Conservation (phyloP, 2,329 filamentous ascomycete genomes). For the Parastagonospora avenae region DNA sequence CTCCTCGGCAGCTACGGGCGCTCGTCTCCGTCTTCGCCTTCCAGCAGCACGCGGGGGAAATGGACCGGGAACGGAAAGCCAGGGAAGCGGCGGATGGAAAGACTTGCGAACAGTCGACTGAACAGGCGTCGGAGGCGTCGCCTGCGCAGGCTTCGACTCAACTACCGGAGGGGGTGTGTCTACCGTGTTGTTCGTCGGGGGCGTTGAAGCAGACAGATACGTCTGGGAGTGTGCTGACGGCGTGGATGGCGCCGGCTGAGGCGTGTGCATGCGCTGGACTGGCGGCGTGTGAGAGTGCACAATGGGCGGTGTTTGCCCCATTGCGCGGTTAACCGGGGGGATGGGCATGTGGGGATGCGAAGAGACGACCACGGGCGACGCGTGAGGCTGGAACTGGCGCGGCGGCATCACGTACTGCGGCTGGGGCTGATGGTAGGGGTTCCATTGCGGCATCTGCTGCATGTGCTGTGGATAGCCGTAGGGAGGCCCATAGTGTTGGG, state of each 20-base stretch:
- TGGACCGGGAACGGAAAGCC: constrained; percentile 62
- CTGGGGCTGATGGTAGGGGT: constrained; percentile 49
- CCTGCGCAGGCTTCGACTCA: constrained; percentile 22
- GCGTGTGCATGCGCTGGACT: constrained; percentile 34
- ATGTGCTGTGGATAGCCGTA: constrained; percentile 47
- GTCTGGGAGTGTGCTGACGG: constrained; percentile 44
- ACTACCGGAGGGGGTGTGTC: constrained; percentile 30
- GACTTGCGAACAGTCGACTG: constrained; percentile 46
- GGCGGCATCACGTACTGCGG: constrained; percentile 47
- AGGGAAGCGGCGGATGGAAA: constrained; percentile 61
- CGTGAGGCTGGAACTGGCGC: constrained; percentile 45
- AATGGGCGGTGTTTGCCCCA: constrained; percentile 46
- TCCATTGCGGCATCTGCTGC: constrained; percentile 47
- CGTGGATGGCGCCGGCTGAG: constrained; percentile 40
- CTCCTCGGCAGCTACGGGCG: constrained; percentile 45
- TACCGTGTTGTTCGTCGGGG: constrained; percentile 36
- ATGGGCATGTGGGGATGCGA: constrained; percentile 56
- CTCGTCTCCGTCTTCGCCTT: constrained; percentile 51
- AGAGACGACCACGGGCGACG: constrained; percentile 54
- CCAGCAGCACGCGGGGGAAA: constrained; percentile 60
- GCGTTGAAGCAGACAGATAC: constrained; percentile 38
- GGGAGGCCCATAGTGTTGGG: constrained; percentile 49
- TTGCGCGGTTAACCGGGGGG: constrained; percentile 47
- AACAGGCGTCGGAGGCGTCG: constrained; percentile 18
- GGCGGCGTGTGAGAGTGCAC: constrained; percentile 44